Evolutionary conservation across 2,329 filamentous ascomycete genomes (phyloP).

Genomic region (Graphilbum ipis-grandicollis): DNA sequence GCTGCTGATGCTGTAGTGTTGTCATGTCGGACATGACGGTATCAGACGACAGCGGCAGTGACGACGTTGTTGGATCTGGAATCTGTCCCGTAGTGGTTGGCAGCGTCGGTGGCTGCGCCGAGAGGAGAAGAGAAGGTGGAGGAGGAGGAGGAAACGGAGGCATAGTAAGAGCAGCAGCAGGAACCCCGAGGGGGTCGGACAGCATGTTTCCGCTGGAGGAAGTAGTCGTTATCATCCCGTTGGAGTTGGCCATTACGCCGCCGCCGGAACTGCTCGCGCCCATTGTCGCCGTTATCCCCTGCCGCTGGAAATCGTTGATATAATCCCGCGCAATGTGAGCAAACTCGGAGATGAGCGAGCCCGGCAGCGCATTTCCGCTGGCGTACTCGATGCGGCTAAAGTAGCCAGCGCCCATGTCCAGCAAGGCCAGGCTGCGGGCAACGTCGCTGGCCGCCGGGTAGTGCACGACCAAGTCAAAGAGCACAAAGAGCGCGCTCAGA

Average conservation of each 20-base stretch:
- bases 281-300: background rate
- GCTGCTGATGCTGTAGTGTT: too few relatives aligned
- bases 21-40: too few relatives aligned
- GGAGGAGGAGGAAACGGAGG: too few relatives aligned
- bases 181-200: too few relatives aligned
- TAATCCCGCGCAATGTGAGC: conserved; percentile 24
- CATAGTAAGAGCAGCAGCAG: too few relatives aligned
- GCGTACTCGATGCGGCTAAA: conserved; percentile 24
- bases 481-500: conserved; percentile 19
- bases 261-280: background rate
- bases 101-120: background rate
- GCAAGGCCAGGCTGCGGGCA: conserved; percentile 17
- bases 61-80: too few relatives aligned
- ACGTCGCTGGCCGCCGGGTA: conserved; percentile 18
- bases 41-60: too few relatives aligned
- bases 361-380: conserved; percentile 15
- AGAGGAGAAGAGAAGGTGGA: too few relatives aligned
- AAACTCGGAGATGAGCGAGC: conserved; percentile 20
- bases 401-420: conserved; percentile 23
- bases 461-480: conserved; percentile 23
- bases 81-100: too few relatives aligned
- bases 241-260: too few relatives aligned
- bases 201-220: too few relatives aligned
- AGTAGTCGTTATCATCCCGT: too few relatives aligned
- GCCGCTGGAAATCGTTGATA: conserved; percentile 6